Evolutionary conservation across 2,329 filamentous ascomycete species (phyloP).

Genomic region (Raffaelea albimanens): DNA sequence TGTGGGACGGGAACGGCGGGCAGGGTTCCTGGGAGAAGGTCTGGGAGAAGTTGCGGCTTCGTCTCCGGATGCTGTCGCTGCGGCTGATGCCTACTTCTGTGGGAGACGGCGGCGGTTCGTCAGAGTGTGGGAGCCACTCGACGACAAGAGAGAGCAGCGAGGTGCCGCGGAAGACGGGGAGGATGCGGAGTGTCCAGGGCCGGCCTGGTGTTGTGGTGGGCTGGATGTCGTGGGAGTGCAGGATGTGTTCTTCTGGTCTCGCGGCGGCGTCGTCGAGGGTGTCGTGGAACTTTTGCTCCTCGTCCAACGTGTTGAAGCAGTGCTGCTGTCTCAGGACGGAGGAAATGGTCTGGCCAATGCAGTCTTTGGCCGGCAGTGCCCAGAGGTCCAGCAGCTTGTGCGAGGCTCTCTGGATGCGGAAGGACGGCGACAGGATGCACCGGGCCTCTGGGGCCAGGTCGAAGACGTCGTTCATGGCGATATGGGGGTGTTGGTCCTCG

Average conservation of each 20-base stretch:
- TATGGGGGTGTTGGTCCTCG: not conserved
- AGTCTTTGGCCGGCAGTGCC: constrained; percentile 15
- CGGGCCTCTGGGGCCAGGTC: constrained; percentile 21
- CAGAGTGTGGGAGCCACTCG: constrained; percentile 17
- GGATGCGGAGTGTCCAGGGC: constrained; percentile 22
- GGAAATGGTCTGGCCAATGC: constrained; percentile 20
- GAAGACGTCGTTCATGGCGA: constrained; percentile 18
- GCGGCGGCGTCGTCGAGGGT: too few species aligned
- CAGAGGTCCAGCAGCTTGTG: constrained; percentile 19
- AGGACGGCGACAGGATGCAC: constrained; percentile 20
- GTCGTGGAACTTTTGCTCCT: constrained; percentile 4
- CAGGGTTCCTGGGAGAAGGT: not conserved
- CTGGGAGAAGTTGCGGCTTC: not conserved
- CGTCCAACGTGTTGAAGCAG: constrained; percentile 16
- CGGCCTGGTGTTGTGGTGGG: too few species aligned
- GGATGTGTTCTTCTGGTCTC: too few species aligned
- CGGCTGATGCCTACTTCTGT: not conserved
- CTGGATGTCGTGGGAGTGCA: too few species aligned
- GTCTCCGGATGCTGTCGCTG: not conserved
- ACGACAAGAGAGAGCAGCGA: constrained; percentile 21
- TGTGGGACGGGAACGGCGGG: not conserved
- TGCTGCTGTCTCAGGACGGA: constrained; percentile 17
- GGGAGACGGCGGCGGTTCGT: not conserved
- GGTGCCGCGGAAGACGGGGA: constrained; percentile 21
- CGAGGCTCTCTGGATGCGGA: constrained; percentile 21